These are phyloP conservation scores for Saksenaea oblongispora DNA, from an alignment of 371 early-diverging fungal species.

Conservation along the genomic window DNA sequence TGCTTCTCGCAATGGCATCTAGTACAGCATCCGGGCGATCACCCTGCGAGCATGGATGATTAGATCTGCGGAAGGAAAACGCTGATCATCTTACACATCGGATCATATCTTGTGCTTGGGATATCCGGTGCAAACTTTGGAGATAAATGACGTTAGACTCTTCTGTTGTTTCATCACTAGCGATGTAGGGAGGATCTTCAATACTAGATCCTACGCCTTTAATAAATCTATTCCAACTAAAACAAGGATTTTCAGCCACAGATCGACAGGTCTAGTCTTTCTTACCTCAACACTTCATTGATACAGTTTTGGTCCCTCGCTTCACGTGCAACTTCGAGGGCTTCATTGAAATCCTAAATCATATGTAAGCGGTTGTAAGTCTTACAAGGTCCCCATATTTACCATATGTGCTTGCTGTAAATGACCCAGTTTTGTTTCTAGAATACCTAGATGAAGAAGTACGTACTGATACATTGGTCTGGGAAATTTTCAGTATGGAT, in stretches of 20 bases:
- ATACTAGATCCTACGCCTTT: conserved; percentile 8
- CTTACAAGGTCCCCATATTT: not conserved
- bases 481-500: not conserved
- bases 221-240: conserved; percentile 18
- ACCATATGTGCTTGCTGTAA: conserved; percentile 30
- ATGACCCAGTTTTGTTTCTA: conserved; percentile 46
- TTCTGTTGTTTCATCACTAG: conserved; percentile 6
- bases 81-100: conserved; percentile 4
- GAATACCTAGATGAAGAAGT: conserved; percentile 33
- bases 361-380: not conserved
- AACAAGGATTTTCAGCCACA: not conserved
- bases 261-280: not conserved
- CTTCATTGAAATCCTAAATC: conserved; percentile 37
- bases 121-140: conserved; percentile 12
- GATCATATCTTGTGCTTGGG: conserved; percentile 20
- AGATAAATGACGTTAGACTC: conserved; percentile 15
- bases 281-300: conserved; percentile 36
- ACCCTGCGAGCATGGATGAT: conserved; percentile 14
- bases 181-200: not conserved
- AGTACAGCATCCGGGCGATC: conserved; percentile 18
- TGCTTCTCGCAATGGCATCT: conserved; percentile 16
- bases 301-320: conserved; percentile 36
- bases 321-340: conserved; percentile 34
- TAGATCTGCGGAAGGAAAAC: not conserved
- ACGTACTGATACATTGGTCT: conserved; percentile 43